Evolutionary conservation across 306 rosid species (phyloP), one percentile per base, ranked within the genome.

Genomic region (Malus sieversii): DNA sequence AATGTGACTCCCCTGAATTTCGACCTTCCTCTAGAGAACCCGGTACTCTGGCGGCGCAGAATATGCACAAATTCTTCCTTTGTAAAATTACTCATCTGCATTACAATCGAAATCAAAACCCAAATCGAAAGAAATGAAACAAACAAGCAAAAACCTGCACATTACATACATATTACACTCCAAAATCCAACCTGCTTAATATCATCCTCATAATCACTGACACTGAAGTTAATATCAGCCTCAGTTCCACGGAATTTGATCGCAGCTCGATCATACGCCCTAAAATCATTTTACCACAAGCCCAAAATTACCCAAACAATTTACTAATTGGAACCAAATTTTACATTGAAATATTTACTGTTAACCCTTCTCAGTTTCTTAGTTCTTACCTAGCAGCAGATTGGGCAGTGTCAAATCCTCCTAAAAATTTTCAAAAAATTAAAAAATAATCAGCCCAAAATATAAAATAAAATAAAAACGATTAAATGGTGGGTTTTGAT

Each of bases 251-350:
- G 96, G 74, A 94, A 94, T 82, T 90, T 94, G 59, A 94, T 90
- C 0, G 98, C 98, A 75, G 98, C 98, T 82, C 97, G 92, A 87
- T 93, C 98, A 78, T 94, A 94, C 2, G 98, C 92, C 83, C 98
- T 94, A 72, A 73, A 18, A 78, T 71, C 22, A 74, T 29, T 18
- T 11, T 35, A 59, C 13, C 32, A 55, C 80, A 64, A 40, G 59
- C 64, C 70, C 57, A 78, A 61, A 65, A 65, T 33, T 53, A 45
- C 45, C 65, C 45, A 15, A 75, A 32, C 22, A 48, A 20, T 14
- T 55, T 75, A 62, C 22, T 22, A 69, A 8, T 38, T 73, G 72
- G 33, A 22, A 52, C 55, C 35, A 66, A 78, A 66, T 14, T 22
- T 4, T 14, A 25, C 63, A 78, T 16, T 30, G 74, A 75, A 55